phyloP scores from a whole-genome alignment of 2,329 filamentous ascomycete genomes.

The Claviceps arundinis region DNA sequence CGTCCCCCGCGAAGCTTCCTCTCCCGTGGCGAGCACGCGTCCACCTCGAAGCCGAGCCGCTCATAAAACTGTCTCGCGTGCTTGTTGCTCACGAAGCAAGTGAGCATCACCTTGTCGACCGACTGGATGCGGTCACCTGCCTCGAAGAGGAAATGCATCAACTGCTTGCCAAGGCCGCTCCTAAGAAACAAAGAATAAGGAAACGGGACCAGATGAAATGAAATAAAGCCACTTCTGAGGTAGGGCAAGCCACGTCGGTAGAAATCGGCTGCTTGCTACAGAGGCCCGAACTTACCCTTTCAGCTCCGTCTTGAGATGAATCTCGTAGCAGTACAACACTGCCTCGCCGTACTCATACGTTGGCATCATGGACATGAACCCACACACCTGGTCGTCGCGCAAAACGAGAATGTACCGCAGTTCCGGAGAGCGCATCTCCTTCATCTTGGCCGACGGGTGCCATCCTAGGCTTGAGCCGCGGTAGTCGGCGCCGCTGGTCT shows the following conservation, averaged over 20 bases:
- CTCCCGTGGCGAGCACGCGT: slow-evolving; percentile 41
- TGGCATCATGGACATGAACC: slow-evolving; percentile 58
- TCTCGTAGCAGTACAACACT: slow-evolving; percentile 68
- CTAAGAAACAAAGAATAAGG: slow-evolving; percentile 18
- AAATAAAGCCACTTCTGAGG: too few relatives aligned
- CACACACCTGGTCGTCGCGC: slow-evolving; percentile 22
- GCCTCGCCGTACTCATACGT: slow-evolving; percentile 51
- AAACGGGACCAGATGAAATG: neutral
- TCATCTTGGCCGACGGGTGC: slow-evolving; percentile 45
- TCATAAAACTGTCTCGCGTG: slow-evolving; percentile 47
- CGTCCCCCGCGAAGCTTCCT: slow-evolving; percentile 41
- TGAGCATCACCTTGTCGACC: slow-evolving; percentile 58
- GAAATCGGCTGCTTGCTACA: too few relatives aligned
- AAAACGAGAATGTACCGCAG: slow-evolving; percentile 56
- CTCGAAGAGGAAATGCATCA: slow-evolving; percentile 43
- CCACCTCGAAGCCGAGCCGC: slow-evolving; percentile 41
- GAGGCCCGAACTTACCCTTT: slow-evolving; percentile 31
- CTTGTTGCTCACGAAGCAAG: slow-evolving; percentile 52
- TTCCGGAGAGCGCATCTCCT: slow-evolving; percentile 54
- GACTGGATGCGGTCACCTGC: slow-evolving; percentile 40
- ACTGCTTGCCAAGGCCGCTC: slow-evolving; percentile 46
- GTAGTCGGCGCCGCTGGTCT: slow-evolving; percentile 53
- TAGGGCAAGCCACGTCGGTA: too few relatives aligned
- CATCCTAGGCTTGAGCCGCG: slow-evolving; percentile 48
- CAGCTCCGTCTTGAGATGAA: slow-evolving; percentile 48